Base-by-base conservation (phyloP, 2,329 filamentous ascomycete genomes). In the Lithohypha guttulata region DNA sequence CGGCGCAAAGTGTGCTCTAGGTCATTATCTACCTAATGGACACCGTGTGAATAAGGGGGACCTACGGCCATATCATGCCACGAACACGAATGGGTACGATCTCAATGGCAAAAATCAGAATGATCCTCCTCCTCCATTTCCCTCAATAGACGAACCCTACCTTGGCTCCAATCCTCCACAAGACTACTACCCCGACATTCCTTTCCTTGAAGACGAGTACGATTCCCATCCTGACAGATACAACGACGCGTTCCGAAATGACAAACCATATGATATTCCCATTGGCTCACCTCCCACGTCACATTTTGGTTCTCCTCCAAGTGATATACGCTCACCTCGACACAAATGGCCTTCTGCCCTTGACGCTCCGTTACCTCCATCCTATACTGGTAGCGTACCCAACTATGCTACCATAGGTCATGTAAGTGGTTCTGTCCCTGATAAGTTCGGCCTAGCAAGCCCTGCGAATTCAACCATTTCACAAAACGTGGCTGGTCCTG, bases 1-100 rank as follows among this genome's bases (percentile, higher is more conserved):
- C 60, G 91, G 91, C 46, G 83, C 85, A 48, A 96, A 96, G 64
- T 98, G 91, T 69, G 89, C 89, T 56, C 84, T 96, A 57, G 84
- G 93, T 49, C 91, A 98, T 62, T 82, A 96, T 55, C 79, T 95
- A 34, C 86, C 87, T 51, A 87, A 96, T 61, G 91, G 91, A 44
- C 79, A 85, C 53, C 77, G 89, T 57, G 84, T 96, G 58, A 95
- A 95, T 62, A 65, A 82, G 71, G 67, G 81, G 21, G 66, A 63
- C 51, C 55, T 63, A 32, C 60, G 60, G 42, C 56, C 64, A 44
- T 59, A 58, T 20, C 59, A 64, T 47, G 69, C 59, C 59, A 77
- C 68, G 66, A 36, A 42, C 20, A 25, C 43, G 27, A 44, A 46
- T 28, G 43, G 35, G 14, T 48, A 43, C 39, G 44, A 41, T 30